Evolutionary conservation across 129 eudicot genomes (phyloP).

Genomic region (Escallonia rubra): DNA sequence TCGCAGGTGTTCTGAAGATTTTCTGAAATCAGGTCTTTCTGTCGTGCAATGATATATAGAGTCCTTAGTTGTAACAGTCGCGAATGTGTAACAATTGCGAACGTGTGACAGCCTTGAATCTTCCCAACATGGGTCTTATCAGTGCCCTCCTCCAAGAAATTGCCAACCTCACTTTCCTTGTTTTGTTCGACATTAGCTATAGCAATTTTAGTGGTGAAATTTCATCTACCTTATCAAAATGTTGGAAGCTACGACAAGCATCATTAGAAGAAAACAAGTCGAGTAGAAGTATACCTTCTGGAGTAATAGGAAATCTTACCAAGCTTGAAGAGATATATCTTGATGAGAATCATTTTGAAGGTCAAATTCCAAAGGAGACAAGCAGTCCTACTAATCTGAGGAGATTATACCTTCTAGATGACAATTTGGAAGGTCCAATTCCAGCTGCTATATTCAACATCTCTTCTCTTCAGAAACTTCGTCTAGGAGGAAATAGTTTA

Average conservation of each 20-base stretch:
- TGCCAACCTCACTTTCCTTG: not conserved
- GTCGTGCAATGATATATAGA: no score
- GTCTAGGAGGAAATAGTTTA: no score
- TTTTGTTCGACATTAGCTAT: not conserved
- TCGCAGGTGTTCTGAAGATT: conserved; percentile 38
- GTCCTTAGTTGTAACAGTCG: not conserved
- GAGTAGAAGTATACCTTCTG: not conserved
- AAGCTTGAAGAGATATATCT: not conserved
- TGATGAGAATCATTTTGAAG: not conserved
- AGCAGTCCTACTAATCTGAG: not conserved
- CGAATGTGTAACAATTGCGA: not conserved
- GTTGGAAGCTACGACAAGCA: not conserved
- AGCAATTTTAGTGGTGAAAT: not conserved
- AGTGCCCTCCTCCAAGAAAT: not conserved
- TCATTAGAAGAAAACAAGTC: not conserved
- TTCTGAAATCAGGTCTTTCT: conserved; percentile 13
- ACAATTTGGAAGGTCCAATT: no score
- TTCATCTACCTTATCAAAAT: not conserved
- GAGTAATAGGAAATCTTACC: not conserved
- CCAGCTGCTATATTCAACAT: no score
- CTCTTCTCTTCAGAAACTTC: no score
- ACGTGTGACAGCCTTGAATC: not conserved
- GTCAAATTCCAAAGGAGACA: not conserved
- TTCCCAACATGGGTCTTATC: not conserved
- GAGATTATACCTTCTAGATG: no score